These are phyloP conservation scores for Postia placenta DNA, from an alignment of 768 basidiomycete genomes.

Conservation along the genomic window DNA sequence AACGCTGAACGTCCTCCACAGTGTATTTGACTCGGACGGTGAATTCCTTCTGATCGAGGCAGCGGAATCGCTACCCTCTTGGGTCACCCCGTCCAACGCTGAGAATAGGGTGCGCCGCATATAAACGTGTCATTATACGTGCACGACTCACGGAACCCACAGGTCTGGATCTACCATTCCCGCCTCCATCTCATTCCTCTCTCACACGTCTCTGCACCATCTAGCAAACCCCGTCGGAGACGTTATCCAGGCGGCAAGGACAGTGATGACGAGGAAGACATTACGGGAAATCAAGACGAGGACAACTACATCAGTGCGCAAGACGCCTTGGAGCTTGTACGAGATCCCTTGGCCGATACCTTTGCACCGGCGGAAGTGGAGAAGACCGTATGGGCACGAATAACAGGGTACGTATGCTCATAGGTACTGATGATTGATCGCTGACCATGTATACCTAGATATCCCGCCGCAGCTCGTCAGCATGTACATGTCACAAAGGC, in stretches of 20 bases:
- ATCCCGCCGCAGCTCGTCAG: conserved; percentile 56
- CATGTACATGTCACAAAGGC: conserved; percentile 77
- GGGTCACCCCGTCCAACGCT: conserved; percentile 89
- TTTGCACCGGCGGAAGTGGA: conserved; percentile 58
- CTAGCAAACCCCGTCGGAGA: conserved; percentile 46
- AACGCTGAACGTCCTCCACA: conserved; percentile 21
- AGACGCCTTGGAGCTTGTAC: conserved; percentile 61
- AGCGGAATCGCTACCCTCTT: conserved; percentile 79
- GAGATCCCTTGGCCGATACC: conserved; percentile 48
- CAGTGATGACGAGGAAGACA: conserved; percentile 46
- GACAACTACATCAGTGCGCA: conserved; percentile 47
- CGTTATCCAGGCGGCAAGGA: conserved; percentile 35
- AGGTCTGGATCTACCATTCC: conserved; percentile 90
- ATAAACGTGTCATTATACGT: no score
- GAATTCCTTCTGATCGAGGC: conserved; percentile 97
- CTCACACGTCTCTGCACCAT: conserved; percentile 61
- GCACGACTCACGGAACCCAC: conserved; percentile 20
- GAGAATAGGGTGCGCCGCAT: conserved; percentile 93
- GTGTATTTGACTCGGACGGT: conserved; percentile 86
- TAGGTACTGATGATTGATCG: background rate
- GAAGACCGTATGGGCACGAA: conserved; percentile 60
- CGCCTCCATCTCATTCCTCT: conserved; percentile 86
- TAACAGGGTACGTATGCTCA: conserved; percentile 44
- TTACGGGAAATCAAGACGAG: conserved; percentile 33
- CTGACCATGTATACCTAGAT: conserved; percentile 35